Evolutionary conservation across 2,329 filamentous ascomycete species (phyloP).

Genomic region (Albophoma yamanashiensis): DNA sequence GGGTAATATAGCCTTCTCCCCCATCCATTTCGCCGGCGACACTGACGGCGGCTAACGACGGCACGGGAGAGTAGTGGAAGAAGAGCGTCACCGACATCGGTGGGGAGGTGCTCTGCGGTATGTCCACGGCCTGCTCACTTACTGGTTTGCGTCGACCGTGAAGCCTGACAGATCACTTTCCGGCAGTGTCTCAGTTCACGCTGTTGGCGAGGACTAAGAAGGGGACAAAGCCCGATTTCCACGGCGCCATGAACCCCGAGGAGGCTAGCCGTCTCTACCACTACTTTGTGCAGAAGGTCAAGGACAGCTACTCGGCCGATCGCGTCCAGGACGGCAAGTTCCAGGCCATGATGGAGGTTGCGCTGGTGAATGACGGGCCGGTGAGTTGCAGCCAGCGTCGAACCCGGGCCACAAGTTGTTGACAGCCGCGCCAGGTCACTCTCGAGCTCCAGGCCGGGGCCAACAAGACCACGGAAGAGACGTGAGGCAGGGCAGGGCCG

Average conservation of each 20-base stretch:
- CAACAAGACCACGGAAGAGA: slow-evolving; percentile 1
- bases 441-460: slow-evolving; percentile 9
- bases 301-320: slow-evolving; percentile 58
- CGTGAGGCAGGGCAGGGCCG: background rate
- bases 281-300: slow-evolving; percentile 68
- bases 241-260: slow-evolving; percentile 69
- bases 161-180: background rate
- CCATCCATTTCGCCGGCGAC: background rate
- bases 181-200: slow-evolving; percentile 91
- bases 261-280: slow-evolving; percentile 76
- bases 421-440: slow-evolving; percentile 9
- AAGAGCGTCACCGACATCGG: slow-evolving; percentile 75
- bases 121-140: slow-evolving; percentile 2
- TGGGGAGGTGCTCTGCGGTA: slow-evolving; percentile 92
- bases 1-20: slow-evolving; percentile 31
- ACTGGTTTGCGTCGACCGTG: background rate
- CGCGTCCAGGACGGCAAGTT: slow-evolving; percentile 93
- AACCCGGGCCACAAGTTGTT: background rate
- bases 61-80: slow-evolving; percentile 59
- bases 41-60: slow-evolving; percentile 3
- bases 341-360: slow-evolving; percentile 98
- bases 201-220: slow-evolving; percentile 90
- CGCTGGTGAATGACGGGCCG: slow-evolving; percentile 75
- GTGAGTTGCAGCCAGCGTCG: slow-evolving; percentile 26
- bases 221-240: slow-evolving; percentile 90